A percentile compares a stretch with the other conserved stretches of the same genome.
These are phyloP conservation scores for Vachellia collinsii DNA, from an alignment of 306 rosid species.

Conservation along the genomic window DNA sequence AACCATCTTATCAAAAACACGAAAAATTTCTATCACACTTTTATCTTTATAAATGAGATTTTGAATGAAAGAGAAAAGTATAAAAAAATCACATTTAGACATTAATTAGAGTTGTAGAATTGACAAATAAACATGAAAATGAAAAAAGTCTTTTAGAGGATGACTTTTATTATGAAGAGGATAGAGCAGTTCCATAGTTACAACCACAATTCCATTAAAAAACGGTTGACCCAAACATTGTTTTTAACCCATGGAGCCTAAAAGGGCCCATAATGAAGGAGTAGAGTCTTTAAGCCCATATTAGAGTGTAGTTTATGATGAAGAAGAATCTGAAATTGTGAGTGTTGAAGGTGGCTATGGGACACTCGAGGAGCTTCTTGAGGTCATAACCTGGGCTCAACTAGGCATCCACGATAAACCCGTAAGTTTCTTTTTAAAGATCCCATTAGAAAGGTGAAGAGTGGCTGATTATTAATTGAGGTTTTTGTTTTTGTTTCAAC, in stretches of 20 bases:
- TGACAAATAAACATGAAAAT: no score
- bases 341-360: constrained; percentile 72
- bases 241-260: background rate
- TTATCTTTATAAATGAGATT: no score
- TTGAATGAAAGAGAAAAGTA: no score
- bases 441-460: background rate
- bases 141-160: no score
- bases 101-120: no score
- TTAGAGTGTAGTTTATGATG: background rate
- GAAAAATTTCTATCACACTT: no score
- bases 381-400: constrained; percentile 87
- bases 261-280: background rate
- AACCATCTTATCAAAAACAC: no score
- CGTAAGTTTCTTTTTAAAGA: constrained; percentile 35
- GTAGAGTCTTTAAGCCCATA: background rate
- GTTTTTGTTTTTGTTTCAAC: background rate
- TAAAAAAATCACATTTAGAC: no score
- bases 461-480: background rate
- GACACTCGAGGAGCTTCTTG: constrained; percentile 87
- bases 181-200: no score
- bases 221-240: background rate
- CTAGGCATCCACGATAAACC: constrained; percentile 88
- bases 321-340: background rate
- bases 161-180: no score
- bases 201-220: background rate